Base-by-base conservation (phyloP, 257 asterid genomes). In the Forsythia viridissima region DNA sequence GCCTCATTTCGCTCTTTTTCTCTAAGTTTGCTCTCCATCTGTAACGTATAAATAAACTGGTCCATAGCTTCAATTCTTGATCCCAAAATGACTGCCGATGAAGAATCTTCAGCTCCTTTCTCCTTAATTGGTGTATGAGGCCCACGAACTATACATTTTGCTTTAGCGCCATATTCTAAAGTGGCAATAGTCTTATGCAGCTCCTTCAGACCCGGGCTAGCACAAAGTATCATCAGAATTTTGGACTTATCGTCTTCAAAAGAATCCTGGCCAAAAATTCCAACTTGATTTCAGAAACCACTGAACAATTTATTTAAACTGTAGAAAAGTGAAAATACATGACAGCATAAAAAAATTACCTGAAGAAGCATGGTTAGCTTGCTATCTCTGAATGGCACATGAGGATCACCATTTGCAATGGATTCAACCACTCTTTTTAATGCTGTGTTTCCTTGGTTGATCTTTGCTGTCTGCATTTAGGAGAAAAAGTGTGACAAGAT, bases 281-380 rank as follows among this genome's bases (percentile, higher is more conserved):
- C 73, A 39, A 66, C 69, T 59, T 40, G 59, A 55, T 43, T 79
- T 76, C 75, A 79, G 59, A 74, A 70, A 20, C n/a, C 63, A 65
- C 8, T n/a, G 44, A 34, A 77, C 2, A 20, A 34, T 42, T 30
- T 34, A 7, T n/a, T 12, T 24, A 76, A 51, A 85, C 61, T 83
- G 79, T 34, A 48, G 20, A 48, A 48, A 48, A 13, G 20, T 48
- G 20, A 44, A 13, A 48, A 48, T 48, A 48, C 15, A 48, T 48
- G 5, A 24, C 67, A 66, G 71, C 1, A 43, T 9, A 18, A 57
- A 70, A 41, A 38, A 46, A 69, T 3, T 63, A 93, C 99, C 97
- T 96, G 99, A 70, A 96, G 94, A 88, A 96, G 98, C 99, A 96
- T 96, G 18, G 99, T 96, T 51, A 96, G 77, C 89, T 96, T 96